phyloP scores from a whole-genome alignment of 2,329 filamentous ascomycete species.

The Coniella lustricola region DNA sequence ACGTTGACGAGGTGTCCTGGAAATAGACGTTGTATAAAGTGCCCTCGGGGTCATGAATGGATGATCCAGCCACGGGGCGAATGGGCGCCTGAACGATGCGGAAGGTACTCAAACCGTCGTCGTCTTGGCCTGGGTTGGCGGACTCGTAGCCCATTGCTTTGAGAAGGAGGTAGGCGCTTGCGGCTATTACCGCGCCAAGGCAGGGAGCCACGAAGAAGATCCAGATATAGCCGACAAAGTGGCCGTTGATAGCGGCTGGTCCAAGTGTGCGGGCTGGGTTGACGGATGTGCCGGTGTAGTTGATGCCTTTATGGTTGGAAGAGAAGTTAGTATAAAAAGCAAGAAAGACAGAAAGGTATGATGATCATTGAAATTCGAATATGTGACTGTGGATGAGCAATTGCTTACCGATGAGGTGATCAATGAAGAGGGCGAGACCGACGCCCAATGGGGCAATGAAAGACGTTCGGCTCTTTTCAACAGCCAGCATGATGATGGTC shows the following conservation, averaged over 20 bases:
- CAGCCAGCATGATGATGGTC: slow-evolving; percentile 52
- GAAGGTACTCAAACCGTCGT: slow-evolving; percentile 9
- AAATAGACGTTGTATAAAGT: slow-evolving; percentile 8
- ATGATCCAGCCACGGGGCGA: not conserved
- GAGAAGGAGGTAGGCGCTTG: slow-evolving; percentile 28
- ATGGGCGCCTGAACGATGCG: slow-evolving; percentile 3
- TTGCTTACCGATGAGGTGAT: slow-evolving; percentile 21
- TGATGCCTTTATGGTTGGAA: slow-evolving; percentile 26
- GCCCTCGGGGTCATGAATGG: not conserved
- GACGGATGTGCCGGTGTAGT: slow-evolving; percentile 41
- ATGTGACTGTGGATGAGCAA: no score
- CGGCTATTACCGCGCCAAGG: slow-evolving; percentile 40
- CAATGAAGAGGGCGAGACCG: slow-evolving; percentile 53
- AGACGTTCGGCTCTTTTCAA: slow-evolving; percentile 56
- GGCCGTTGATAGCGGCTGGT: slow-evolving; percentile 35
- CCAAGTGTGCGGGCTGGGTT: slow-evolving; percentile 47
- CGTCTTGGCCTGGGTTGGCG: slow-evolving; percentile 24
- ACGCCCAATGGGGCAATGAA: slow-evolving; percentile 58
- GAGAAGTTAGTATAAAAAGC: not conserved
- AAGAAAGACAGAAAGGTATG: not conserved
- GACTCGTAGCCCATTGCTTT: slow-evolving; percentile 30
- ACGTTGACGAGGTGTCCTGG: slow-evolving; percentile 10
- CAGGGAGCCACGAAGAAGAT: slow-evolving; percentile 49
- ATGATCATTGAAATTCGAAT: no score
- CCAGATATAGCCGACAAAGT: slow-evolving; percentile 41